Base-by-base conservation (phyloP, 2,329 filamentous ascomycete genomes). In the Ustulina deusta region DNA sequence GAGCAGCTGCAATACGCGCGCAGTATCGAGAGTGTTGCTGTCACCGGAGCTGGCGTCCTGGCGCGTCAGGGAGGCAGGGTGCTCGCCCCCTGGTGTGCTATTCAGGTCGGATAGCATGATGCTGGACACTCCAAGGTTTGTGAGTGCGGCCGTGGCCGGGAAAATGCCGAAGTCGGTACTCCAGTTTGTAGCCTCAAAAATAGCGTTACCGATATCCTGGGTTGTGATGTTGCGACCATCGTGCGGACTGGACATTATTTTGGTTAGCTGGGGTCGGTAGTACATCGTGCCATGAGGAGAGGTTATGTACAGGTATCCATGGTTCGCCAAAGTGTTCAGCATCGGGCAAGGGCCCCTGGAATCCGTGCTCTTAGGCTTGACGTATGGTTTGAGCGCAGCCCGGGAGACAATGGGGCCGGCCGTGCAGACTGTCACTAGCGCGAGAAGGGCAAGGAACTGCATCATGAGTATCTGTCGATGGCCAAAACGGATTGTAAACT, bases 321-420 rank as follows among this genome's bases (percentile, higher is more conserved):
- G 70, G 51, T 74, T 74, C 9, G 72, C 71, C 51, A 74, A 61
- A 32, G 72, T 73, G 65, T 74, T 74, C 44, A 74, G 51, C 66
- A 72, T 59, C 4, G 72, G 71, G 40, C 72, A 74, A 4, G 72
- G 72, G 25, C 63, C 40, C 29, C 72, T 69, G 0, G 71, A 74
- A 66, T 74, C 72, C 0, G 69, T 66, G 46, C 48, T 63, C 38
- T 63, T 58, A 11, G 71, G 63, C 51, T 66, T 55, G 25, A 68
- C 62, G 10, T 69, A 74, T 58, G 71, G 67, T 20, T 70, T 69
- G 60, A 68, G 36, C 6, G 61, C 60, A 34, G 54, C 63, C 22
- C 13, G 61, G 27, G 51, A 56, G 38, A 34, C 27, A 49, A 70
- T 66, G 15, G 70, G 70, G 2, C 60, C 22, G 11, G 69, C 69